Conservation (phyloP, 805 yeast species). For the Spathaspora hagerdaliae region DNA sequence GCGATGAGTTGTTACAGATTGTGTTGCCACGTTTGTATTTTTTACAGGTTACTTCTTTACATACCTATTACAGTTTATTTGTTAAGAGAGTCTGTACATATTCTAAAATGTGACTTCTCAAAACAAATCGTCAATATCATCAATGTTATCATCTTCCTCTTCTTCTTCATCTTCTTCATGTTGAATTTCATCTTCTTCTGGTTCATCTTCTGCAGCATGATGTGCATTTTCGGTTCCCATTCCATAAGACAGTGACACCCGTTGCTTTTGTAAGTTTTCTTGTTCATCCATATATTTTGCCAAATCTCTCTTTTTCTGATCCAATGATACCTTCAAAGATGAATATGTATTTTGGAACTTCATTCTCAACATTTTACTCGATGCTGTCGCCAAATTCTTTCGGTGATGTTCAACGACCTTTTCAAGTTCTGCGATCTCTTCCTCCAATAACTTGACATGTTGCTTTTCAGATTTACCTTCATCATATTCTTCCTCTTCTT, state of each 20-base stretch:
- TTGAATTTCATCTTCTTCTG: conserved; percentile 23
- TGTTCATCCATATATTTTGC: conserved; percentile 24
- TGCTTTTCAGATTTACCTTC: conserved; percentile 51
- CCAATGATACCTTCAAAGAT: conserved; percentile 77
- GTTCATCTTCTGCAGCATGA: conserved; percentile 26
- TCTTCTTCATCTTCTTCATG: conserved; percentile 8
- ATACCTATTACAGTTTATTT: no score
- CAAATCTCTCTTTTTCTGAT: conserved; percentile 70
- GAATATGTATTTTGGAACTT: conserved; percentile 79
- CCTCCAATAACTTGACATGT: conserved; percentile 63
- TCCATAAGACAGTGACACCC: conserved; percentile 22
- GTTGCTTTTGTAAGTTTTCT: conserved; percentile 19
- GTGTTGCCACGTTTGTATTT: no score
- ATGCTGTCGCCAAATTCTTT: conserved; percentile 65
- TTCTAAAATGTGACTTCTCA: background rate
- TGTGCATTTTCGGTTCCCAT: conserved; percentile 25
- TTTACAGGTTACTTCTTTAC: no score
- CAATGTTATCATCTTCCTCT: conserved; percentile 17
- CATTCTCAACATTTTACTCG: conserved; percentile 80
- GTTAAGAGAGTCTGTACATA: background rate
- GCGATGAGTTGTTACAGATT: no score
- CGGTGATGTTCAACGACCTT: conserved; percentile 71
- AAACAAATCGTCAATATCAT: conserved; percentile 39
- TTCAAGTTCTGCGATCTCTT: conserved; percentile 82
- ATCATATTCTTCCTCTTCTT: conserved; percentile 45